These are phyloP conservation scores for Aspergillus sp. DNA, from an alignment of 2,329 filamentous ascomycete species.

Conservation along the genomic window DNA sequence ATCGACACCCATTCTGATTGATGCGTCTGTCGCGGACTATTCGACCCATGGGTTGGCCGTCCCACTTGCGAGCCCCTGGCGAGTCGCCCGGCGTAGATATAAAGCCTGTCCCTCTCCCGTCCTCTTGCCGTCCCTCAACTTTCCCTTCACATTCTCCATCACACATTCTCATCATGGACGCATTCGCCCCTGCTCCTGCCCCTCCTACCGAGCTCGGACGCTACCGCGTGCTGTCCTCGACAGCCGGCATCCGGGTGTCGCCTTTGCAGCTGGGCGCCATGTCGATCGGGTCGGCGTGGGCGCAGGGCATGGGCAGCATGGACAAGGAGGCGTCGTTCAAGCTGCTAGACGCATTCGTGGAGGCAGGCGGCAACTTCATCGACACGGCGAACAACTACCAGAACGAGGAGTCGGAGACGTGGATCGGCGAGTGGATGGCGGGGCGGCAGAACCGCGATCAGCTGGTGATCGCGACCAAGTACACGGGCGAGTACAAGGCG, in stretches of 20 bases:
- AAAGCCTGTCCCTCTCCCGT: conserved; percentile 1
- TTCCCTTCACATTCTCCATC: neutral
- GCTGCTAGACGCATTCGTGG: conserved; percentile 65
- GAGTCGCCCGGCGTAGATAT: neutral
- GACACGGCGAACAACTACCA: conserved; percentile 70
- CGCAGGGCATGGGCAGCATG: conserved; percentile 61
- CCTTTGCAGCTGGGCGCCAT: conserved; percentile 49
- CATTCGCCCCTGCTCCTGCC: conserved; percentile 41
- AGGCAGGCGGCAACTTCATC: conserved; percentile 69
- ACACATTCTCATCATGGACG: conserved; percentile 5
- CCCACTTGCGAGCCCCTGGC: neutral
- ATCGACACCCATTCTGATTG: neutral
- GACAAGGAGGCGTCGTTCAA: conserved; percentile 59
- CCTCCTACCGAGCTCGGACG: conserved; percentile 62
- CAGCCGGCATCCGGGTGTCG: conserved; percentile 63
- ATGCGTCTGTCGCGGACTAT: neutral
- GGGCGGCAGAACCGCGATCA: conserved; percentile 61
- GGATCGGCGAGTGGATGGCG: conserved; percentile 69
- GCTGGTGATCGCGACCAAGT: conserved; percentile 71
- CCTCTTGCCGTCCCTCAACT: neutral
- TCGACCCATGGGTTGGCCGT: neutral
- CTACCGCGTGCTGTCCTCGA: conserved; percentile 65
- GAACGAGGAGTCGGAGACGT: conserved; percentile 59
- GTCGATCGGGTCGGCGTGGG: conserved; percentile 37
- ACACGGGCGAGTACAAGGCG: conserved; percentile 44